A percentile compares a stretch with the other conserved stretches of the same genome.
Evolutionary conservation across 305 asterid species (phyloP).

Genomic region (Fraxinus angustifolia): DNA sequence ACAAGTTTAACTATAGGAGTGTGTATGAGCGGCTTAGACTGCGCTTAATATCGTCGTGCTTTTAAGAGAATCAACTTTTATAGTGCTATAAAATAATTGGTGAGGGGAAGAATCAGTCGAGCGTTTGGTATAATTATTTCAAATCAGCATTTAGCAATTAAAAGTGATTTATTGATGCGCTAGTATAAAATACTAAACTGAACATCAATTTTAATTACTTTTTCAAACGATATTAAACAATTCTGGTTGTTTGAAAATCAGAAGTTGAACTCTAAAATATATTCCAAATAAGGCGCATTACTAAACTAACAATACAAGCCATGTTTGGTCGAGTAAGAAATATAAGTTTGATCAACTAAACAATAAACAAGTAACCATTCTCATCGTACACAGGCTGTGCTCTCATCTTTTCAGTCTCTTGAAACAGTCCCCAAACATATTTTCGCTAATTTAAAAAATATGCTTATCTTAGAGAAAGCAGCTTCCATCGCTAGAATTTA

Average conservation of each 20-base stretch:
- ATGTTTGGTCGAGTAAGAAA: background rate
- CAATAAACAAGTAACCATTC: background rate
- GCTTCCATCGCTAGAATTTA: background rate
- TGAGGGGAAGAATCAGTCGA: background rate
- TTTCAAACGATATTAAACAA: background rate
- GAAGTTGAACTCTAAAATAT: background rate
- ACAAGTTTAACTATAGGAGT: background rate
- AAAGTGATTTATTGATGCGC: background rate
- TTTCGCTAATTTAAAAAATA: too few relatives aligned
- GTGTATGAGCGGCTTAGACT: background rate
- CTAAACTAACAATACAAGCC: background rate
- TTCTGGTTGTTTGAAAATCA: background rate
- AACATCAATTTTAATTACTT: too few relatives aligned
- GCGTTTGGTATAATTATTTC: background rate
- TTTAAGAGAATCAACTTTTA: background rate
- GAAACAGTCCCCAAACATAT: background rate
- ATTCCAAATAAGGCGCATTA: background rate
- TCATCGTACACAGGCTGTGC: background rate
- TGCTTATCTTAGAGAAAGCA: background rate
- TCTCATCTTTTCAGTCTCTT: background rate
- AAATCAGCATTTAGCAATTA: background rate
- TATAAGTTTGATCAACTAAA: background rate
- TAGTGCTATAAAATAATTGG: background rate
- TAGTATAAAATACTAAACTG: background rate
- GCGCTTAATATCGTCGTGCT: background rate